Percentiles rank a stretch among this genome's conserved stretches.
These are phyloP conservation scores for Apiospora phragmitis DNA, from an alignment of 2,329 filamentous ascomycete genomes.

Conservation along the genomic window DNA sequence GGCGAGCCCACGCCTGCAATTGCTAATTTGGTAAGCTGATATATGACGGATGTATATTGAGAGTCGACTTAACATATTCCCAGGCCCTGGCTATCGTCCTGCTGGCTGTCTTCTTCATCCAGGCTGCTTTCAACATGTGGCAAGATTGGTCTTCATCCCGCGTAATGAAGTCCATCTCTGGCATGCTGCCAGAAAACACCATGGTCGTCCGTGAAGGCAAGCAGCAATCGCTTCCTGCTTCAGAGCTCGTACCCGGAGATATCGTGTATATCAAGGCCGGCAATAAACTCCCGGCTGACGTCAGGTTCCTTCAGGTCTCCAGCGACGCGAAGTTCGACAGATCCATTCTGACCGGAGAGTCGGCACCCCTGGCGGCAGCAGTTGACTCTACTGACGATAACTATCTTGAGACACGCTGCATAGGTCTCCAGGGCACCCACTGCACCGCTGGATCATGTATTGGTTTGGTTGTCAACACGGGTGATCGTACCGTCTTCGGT, in stretches of 20 bases:
- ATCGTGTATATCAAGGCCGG: slow-evolving; percentile 46
- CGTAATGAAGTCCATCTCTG: slow-evolving; percentile 48
- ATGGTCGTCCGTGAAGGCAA: slow-evolving; percentile 46
- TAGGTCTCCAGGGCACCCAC: slow-evolving; percentile 9
- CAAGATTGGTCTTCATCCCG: slow-evolving; percentile 48
- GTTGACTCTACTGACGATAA: slow-evolving; percentile 8
- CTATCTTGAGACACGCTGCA: slow-evolving; percentile 10
- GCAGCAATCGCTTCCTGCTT: slow-evolving; percentile 38
- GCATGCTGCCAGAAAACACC: slow-evolving; percentile 44
- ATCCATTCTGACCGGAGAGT: slow-evolving; percentile 42
- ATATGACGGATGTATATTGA: slow-evolving; percentile 66
- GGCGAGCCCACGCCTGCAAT: slow-evolving; percentile 41
- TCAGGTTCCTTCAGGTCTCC: slow-evolving; percentile 43
- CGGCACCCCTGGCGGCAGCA: background rate
- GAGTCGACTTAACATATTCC: slow-evolving; percentile 56
- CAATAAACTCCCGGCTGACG: slow-evolving; percentile 49
- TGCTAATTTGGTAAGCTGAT: slow-evolving; percentile 53
- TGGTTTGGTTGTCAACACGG: slow-evolving; percentile 10
- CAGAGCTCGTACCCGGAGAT: slow-evolving; percentile 47
- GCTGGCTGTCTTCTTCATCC: slow-evolving; percentile 47
- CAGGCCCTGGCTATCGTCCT: slow-evolving; percentile 55
- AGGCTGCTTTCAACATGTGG: slow-evolving; percentile 47
- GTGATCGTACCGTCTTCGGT: slow-evolving; percentile 11
- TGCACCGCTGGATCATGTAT: slow-evolving; percentile 3
- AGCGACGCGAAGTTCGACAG: slow-evolving; percentile 44